Percentiles rank a stretch among this genome's conserved stretches.
phyloP scores from a whole-genome alignment of 2,329 filamentous ascomycete species.

The Aaosphaeria arxii region DNA sequence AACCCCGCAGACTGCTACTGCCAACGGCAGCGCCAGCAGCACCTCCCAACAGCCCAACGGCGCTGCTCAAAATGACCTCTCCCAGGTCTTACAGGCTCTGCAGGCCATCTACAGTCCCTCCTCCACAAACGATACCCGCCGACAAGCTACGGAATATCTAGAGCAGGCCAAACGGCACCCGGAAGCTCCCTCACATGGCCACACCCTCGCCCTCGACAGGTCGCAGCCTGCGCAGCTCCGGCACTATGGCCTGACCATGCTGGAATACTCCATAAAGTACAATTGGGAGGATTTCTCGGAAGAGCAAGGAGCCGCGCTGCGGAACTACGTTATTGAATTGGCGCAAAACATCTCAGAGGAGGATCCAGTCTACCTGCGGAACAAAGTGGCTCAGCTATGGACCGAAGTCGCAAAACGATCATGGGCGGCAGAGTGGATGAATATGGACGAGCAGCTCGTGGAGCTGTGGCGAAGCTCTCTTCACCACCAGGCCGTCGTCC shows the following conservation, averaged over 20 bases:
- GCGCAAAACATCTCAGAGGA: slow-evolving; percentile 66
- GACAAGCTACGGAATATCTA: slow-evolving; percentile 80
- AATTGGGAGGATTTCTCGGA: slow-evolving; percentile 72
- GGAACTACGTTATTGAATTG: slow-evolving; percentile 75
- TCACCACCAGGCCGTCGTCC: slow-evolving; percentile 78
- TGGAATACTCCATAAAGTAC: slow-evolving; percentile 87
- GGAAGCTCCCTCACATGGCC: slow-evolving; percentile 82
- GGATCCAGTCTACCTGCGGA: slow-evolving; percentile 81
- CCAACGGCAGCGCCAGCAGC: slow-evolving; percentile 12
- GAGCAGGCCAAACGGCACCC: slow-evolving; percentile 78
- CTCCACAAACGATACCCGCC: slow-evolving; percentile 76
- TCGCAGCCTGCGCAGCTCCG: slow-evolving; percentile 77
- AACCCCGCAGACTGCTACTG: slow-evolving; percentile 21
- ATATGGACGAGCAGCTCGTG: slow-evolving; percentile 85
- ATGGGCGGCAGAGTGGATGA: slow-evolving; percentile 90
- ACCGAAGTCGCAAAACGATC: slow-evolving; percentile 89
- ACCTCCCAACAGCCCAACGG: slow-evolving; percentile 8
- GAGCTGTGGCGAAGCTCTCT: slow-evolving; percentile 68
- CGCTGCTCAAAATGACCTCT: slow-evolving; percentile 40
- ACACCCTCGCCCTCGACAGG: slow-evolving; percentile 72
- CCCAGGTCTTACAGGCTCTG: slow-evolving; percentile 78
- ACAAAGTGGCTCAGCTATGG: slow-evolving; percentile 94
- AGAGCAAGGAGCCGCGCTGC: slow-evolving; percentile 66
- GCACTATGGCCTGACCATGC: slow-evolving; percentile 88
- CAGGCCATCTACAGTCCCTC: slow-evolving; percentile 81